Evolutionary conservation across 345 rosid genomes (phyloP).

Genomic region (Boechera retrofracta): DNA sequence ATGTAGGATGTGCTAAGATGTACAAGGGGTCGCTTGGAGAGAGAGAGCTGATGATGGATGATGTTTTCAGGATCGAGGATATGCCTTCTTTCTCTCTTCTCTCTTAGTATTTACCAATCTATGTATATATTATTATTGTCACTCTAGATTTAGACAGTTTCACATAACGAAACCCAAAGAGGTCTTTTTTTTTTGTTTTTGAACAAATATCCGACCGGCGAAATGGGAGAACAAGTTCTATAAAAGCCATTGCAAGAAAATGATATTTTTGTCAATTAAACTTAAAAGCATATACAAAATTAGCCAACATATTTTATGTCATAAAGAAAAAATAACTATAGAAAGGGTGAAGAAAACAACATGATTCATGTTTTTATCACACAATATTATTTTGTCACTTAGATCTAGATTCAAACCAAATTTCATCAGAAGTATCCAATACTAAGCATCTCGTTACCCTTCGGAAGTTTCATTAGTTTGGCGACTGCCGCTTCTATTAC

Average conservation of each 20-base stretch:
- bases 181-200: no score
- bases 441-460: background rate
- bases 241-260: background rate
- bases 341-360: background rate
- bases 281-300: background rate
- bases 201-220: no score
- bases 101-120: slow-evolving; percentile 11
- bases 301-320: background rate
- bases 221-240: slow-evolving; percentile 3
- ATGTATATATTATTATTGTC: no score
- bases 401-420: background rate
- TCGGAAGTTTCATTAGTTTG: slow-evolving; percentile 30
- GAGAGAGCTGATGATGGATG: slow-evolving; percentile 87
- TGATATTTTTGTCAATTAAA: background rate
- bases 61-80: slow-evolving; percentile 77
- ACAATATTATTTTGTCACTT: background rate
- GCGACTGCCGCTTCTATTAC: background rate
- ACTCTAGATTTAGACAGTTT: slow-evolving; percentile 33
- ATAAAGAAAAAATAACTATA: background rate
- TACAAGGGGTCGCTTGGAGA: slow-evolving; percentile 70
- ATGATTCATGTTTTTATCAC: background rate
- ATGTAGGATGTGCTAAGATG: slow-evolving; percentile 77
- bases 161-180: background rate
- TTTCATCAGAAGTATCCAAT: slow-evolving; percentile 14
- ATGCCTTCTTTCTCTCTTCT: slow-evolving; percentile 91